Conservation (phyloP, 257 asterid species). For the Striga asiatica region DNA sequence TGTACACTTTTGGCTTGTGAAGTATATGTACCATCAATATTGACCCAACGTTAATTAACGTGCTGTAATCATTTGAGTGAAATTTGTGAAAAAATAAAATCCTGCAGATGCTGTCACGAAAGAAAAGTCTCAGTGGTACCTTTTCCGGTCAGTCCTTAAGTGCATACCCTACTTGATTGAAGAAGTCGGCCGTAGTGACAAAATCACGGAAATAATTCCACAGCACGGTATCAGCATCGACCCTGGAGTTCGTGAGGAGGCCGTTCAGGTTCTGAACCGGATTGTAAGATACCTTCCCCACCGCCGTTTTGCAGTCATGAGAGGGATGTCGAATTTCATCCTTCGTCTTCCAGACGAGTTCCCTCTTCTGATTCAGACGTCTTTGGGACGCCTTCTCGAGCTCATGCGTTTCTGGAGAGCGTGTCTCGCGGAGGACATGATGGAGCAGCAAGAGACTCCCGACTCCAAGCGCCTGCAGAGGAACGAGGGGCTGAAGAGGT, state of each 20-base stretch:
- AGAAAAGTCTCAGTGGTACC: constrained; percentile 98
- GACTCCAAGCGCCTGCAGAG: constrained; percentile 75
- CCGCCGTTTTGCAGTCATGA: constrained; percentile 98
- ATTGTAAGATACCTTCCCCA: constrained; percentile 87
- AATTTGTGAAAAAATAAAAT: constrained; percentile 16
- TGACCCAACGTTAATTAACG: constrained; percentile 8
- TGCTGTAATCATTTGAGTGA: not conserved
- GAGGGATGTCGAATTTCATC: constrained; percentile 91
- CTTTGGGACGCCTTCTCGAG: constrained; percentile 92
- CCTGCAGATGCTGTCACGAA: constrained; percentile 81
- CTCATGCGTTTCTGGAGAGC: constrained; percentile 99
- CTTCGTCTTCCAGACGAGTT: constrained; percentile 94
- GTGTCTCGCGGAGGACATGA: constrained; percentile 68
- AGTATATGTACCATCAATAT: not conserved
- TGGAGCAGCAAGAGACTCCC: constrained; percentile 36
- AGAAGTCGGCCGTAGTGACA: constrained; percentile 97
- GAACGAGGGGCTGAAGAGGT: constrained; percentile 79
- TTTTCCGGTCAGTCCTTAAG: constrained; percentile 90
- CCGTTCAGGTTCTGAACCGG: constrained; percentile 90
- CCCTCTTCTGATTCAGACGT: constrained; percentile 97
- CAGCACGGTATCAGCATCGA: constrained; percentile 98
- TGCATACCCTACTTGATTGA: constrained; percentile 98
- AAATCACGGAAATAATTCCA: constrained; percentile 93
- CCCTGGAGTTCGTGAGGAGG: constrained; percentile 99
- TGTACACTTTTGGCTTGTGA: constrained; percentile 10